phyloP scores from a whole-genome alignment of 805 yeast species.

The Nematodospora valgi region DNA sequence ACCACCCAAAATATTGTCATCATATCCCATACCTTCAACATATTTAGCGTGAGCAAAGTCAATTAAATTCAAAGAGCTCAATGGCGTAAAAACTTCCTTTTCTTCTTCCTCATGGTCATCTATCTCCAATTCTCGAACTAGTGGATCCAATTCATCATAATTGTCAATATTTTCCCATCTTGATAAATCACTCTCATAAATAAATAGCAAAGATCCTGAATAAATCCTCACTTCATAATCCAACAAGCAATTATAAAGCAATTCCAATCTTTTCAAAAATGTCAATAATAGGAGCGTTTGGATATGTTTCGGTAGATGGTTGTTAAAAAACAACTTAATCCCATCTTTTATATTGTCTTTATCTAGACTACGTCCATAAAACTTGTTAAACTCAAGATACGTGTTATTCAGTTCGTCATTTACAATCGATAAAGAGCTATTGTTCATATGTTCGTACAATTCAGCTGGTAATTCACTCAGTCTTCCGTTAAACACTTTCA shows the following conservation, averaged over 20 bases:
- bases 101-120: constrained; percentile 21
- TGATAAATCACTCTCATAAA: constrained; percentile 63
- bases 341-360: constrained; percentile 41
- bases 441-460: constrained; percentile 15
- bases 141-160: constrained; percentile 38
- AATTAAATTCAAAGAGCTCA: constrained; percentile 65
- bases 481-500: constrained; percentile 48
- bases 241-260: constrained; percentile 62
- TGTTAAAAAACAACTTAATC: constrained; percentile 43
- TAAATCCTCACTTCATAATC: constrained; percentile 61
- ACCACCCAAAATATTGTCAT: constrained; percentile 69
- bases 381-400: constrained; percentile 57
- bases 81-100: constrained; percentile 23
- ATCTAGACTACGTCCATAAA: constrained; percentile 64
- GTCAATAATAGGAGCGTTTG: constrained; percentile 33
- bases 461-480: constrained; percentile 13
- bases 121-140: constrained; percentile 13
- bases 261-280: constrained; percentile 57
- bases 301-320: constrained; percentile 18
- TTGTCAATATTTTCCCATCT: constrained; percentile 47
- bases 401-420: constrained; percentile 24
- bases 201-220: constrained; percentile 70
- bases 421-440: constrained; percentile 13
- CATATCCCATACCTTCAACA: constrained; percentile 62
- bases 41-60: constrained; percentile 88